Evolutionary conservation across 192 early-diverging fungal genomes (phyloP).

Genomic region (Jimgerdemannia lactiflua): DNA sequence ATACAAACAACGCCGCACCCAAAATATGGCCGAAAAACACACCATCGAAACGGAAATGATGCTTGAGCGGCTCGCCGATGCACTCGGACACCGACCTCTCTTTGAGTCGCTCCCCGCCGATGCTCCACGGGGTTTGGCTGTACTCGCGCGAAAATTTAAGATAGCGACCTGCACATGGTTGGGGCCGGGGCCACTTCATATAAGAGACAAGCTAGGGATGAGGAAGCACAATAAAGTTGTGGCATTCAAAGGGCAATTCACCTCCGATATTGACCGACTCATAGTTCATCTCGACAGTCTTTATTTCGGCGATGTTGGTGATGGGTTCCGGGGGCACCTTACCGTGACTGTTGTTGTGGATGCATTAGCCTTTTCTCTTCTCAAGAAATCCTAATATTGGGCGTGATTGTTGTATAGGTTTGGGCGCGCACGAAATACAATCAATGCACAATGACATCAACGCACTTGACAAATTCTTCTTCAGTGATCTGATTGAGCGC

Average conservation of each 20-base stretch:
- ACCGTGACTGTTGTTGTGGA: neutral
- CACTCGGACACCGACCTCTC: constrained; percentile 81
- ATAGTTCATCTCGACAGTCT: constrained; percentile 38
- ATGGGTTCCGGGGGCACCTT: constrained; percentile 30
- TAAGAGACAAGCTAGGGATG: too few species aligned
- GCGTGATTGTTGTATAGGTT: neutral
- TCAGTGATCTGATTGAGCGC: constrained; percentile 39
- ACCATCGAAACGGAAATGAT: constrained; percentile 55
- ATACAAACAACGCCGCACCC: neutral
- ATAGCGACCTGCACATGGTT: constrained; percentile 48
- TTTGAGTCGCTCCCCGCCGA: constrained; percentile 64
- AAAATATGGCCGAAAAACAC: constrained; percentile 4
- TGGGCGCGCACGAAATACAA: neutral
- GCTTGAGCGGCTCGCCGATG: constrained; percentile 57
- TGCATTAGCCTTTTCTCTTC: too few species aligned
- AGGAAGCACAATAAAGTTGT: too few species aligned
- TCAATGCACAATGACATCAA: neutral
- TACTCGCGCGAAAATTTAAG: constrained; percentile 70
- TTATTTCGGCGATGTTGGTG: constrained; percentile 25
- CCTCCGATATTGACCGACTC: constrained; percentile 62
- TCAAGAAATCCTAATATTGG: neutral
- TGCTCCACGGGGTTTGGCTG: constrained; percentile 84
- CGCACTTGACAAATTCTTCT: constrained; percentile 40
- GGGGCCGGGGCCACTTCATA: neutral
- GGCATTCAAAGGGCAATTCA: neutral